Percentiles rank a stretch among this genome's conserved stretches.
Evolutionary conservation across 257 asterid genomes (phyloP).

Genomic region (Gentiana macrophylla): DNA sequence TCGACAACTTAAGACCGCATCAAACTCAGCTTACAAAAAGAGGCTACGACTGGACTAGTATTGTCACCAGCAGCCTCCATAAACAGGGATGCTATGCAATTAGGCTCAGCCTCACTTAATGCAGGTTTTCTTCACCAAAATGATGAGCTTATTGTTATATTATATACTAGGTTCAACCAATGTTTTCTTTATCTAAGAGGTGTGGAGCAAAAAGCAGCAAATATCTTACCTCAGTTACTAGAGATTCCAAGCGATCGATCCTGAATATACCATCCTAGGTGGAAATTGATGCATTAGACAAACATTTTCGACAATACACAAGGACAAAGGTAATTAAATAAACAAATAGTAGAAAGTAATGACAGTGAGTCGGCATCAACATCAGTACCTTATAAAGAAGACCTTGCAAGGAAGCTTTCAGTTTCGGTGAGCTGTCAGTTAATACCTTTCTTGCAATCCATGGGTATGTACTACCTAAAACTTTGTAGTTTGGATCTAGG

Average conservation of each 20-base stretch:
- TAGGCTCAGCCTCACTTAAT: too few species aligned
- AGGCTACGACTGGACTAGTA: neutral
- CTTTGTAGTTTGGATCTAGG: slow-evolving; percentile 75
- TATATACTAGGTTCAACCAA: too few species aligned
- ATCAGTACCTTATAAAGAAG: slow-evolving; percentile 73
- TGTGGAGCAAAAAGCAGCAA: neutral
- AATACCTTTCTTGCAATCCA: slow-evolving; percentile 97
- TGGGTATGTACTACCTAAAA: slow-evolving; percentile 94
- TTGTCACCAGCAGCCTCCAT: neutral
- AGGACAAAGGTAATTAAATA: neutral
- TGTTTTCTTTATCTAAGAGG: neutral
- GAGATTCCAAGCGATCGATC: slow-evolving; percentile 94
- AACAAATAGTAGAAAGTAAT: neutral
- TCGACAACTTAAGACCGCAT: neutral
- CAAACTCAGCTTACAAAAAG: neutral
- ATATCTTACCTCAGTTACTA: slow-evolving; percentile 67
- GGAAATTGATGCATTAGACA: slow-evolving; percentile 27
- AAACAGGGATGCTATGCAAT: neutral
- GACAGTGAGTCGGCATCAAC: neutral
- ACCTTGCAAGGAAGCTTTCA: slow-evolving; percentile 61
- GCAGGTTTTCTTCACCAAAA: neutral
- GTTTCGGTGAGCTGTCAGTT: slow-evolving; percentile 74
- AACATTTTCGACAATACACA: slow-evolving; percentile 2
- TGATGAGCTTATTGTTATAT: neutral
- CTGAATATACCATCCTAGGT: slow-evolving; percentile 80